Conservation (phyloP, 768 basidiomycete genomes). For the Mycena polygramma region DNA sequence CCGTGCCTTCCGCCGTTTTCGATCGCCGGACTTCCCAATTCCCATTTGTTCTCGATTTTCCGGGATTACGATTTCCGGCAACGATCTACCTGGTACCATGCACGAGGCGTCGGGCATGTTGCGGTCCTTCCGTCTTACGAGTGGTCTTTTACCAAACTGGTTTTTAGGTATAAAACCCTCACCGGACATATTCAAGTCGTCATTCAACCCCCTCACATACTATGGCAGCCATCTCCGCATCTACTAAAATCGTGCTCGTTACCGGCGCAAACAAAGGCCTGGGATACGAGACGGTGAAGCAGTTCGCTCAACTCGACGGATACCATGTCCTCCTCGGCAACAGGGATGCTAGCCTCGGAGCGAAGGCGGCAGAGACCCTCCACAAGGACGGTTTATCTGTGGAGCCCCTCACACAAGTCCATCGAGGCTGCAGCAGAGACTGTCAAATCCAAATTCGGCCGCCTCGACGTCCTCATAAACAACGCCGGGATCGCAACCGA, state of each 20-base stretch:
- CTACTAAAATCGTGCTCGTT: slow-evolving; percentile 32
- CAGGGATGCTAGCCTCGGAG: slow-evolving; percentile 19
- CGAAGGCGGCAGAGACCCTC: slow-evolving; percentile 17
- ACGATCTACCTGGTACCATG: no score
- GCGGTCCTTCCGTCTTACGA: no score
- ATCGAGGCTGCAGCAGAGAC: slow-evolving; percentile 29
- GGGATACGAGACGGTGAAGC: slow-evolving; percentile 27
- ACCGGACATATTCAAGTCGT: no score
- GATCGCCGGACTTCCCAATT: no score
- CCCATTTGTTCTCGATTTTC: no score
- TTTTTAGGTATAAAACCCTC: no score
- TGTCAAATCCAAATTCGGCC: slow-evolving; percentile 24
- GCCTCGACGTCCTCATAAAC: slow-evolving; percentile 30
- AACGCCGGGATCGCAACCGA: slow-evolving; percentile 21
- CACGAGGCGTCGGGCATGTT: no score
- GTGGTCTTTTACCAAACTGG: no score
- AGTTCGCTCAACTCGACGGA: slow-evolving; percentile 18
- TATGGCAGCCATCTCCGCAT: neutral
- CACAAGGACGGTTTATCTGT: slow-evolving; percentile 11
- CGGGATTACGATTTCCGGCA: no score
- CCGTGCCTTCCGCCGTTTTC: no score
- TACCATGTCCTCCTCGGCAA: slow-evolving; percentile 20
- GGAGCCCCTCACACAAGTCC: slow-evolving; percentile 10
- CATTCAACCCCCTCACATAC: no score
- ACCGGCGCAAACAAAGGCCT: slow-evolving; percentile 33